Conservation (phyloP, 495 filamentous ascomycete species). For the Penicillium soppii region DNA sequence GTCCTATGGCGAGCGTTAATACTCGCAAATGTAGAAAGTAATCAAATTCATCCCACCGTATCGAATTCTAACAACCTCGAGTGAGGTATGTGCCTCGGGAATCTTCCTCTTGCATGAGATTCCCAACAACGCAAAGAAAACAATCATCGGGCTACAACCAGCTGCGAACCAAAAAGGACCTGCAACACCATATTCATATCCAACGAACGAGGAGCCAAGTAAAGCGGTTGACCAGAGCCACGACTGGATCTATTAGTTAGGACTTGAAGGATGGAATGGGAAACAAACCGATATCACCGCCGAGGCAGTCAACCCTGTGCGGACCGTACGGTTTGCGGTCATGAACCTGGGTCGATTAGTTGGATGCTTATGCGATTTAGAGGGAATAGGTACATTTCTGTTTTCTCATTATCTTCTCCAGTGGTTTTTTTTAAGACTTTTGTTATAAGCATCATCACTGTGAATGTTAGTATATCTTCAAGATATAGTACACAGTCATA, state of each 20-base stretch:
- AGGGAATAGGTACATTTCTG: slow-evolving; percentile 31
- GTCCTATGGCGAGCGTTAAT: slow-evolving; percentile 10
- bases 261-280: background rate
- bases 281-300: slow-evolving; percentile 37
- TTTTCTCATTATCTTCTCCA: slow-evolving; percentile 42
- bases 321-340: slow-evolving; percentile 39
- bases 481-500: background rate
- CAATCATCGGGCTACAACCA: slow-evolving; percentile 45
- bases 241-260: slow-evolving; percentile 15
- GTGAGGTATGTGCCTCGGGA: slow-evolving; percentile 44
- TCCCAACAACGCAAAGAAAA: slow-evolving; percentile 47
- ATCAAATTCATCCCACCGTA: slow-evolving; percentile 12
- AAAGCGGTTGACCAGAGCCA: slow-evolving; percentile 39
- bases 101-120: slow-evolving; percentile 48
- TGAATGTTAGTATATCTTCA: background rate
- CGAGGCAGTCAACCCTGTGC: slow-evolving; percentile 37
- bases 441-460: slow-evolving; percentile 38
- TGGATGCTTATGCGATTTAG: background rate
- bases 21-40: background rate
- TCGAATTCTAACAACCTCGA: slow-evolving; percentile 39
- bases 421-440: slow-evolving; percentile 35
- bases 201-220: slow-evolving; percentile 31
- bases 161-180: slow-evolving; percentile 46
- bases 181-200: slow-evolving; percentile 35
- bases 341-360: slow-evolving; percentile 34